Percentiles rank a stretch among this genome's conserved stretches.
Evolutionary conservation across 768 basidiomycete species (phyloP).

Genomic region (Termitomyces sp.): DNA sequence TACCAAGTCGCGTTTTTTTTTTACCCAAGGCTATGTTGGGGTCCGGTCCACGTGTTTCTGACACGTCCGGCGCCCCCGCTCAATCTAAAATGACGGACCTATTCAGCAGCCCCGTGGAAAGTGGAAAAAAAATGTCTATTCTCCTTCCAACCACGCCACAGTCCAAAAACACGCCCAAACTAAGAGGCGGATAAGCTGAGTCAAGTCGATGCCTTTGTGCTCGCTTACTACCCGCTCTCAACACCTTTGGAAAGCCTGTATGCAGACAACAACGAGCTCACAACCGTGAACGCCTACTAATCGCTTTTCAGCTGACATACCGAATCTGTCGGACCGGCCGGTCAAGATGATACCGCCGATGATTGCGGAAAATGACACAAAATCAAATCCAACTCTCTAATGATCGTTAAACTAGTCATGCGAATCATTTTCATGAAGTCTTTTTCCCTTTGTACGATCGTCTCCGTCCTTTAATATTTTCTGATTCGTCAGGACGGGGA

Average conservation of each 20-base stretch:
- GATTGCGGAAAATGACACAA: conserved; percentile 38
- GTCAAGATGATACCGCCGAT: conserved; percentile 31
- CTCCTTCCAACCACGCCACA: conserved; percentile 15
- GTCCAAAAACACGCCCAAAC: conserved; percentile 5
- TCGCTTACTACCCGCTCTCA: background rate
- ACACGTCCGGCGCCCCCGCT: conserved; percentile 11
- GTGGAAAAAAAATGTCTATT: conserved; percentile 14
- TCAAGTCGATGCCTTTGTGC: background rate
- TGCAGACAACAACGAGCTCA: background rate
- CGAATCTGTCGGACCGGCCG: conserved; percentile 30
- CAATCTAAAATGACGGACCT: conserved; percentile 13
- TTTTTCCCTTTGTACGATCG: conserved; percentile 17
- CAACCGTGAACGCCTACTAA: background rate
- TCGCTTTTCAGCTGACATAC: conserved; percentile 6
- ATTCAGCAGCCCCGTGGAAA: conserved; percentile 20
- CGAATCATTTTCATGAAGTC: conserved; percentile 24
- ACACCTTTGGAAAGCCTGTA: background rate
- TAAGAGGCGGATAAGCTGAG: background rate
- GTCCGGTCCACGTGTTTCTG: conserved; percentile 7
- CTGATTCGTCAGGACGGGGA: conserved; percentile 30
- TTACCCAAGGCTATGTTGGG: background rate
- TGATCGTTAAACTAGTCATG: conserved; percentile 23
- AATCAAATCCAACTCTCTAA: conserved; percentile 11
- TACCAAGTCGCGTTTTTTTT: too few species aligned
- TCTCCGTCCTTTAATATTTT: conserved; percentile 16